A percentile compares a stretch with the other conserved stretches of the same genome.
These are phyloP conservation scores for Pinus taeda DNA, from an alignment of 75 land plant genomes.

Conservation along the genomic window DNA sequence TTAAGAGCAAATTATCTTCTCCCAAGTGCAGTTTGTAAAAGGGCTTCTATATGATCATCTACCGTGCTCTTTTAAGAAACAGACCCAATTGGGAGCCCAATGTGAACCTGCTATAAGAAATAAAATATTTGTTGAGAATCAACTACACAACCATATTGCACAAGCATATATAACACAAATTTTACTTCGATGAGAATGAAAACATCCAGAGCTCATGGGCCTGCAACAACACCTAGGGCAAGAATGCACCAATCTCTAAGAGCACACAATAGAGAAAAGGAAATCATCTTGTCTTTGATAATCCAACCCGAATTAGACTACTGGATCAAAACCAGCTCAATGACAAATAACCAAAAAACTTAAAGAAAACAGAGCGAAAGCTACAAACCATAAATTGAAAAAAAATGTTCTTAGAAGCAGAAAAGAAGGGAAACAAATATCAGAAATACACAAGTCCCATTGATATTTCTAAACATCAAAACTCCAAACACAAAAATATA, in stretches of 20 bases:
- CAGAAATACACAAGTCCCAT: too few relatives aligned
- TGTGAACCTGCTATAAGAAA: too few relatives aligned
- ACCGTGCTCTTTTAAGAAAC: too few relatives aligned
- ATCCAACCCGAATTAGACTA: background rate
- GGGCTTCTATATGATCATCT: too few relatives aligned
- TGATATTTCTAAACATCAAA: too few relatives aligned
- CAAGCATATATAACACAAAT: background rate
- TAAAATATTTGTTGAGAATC: background rate
- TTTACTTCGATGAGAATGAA: background rate
- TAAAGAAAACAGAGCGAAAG: background rate
- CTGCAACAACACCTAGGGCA: background rate
- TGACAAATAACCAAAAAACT: background rate
- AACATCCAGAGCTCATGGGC: too few relatives aligned
- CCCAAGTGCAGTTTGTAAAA: too few relatives aligned
- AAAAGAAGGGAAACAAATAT: too few relatives aligned
- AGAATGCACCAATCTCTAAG: slow-evolving; percentile 1
- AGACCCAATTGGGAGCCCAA: too few relatives aligned
- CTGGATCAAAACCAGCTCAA: background rate
- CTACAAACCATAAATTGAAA: background rate
- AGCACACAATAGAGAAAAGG: background rate
- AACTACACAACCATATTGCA: background rate
- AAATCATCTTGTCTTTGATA: slow-evolving; percentile 42
- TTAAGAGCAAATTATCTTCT: too few relatives aligned
- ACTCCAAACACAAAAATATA: too few relatives aligned
- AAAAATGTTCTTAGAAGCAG: too few relatives aligned